Percentiles rank a stretch among this genome's conserved stretches.
Conservation (phyloP, 2,329 filamentous ascomycete species). For the Fusarium sp. region DNA sequence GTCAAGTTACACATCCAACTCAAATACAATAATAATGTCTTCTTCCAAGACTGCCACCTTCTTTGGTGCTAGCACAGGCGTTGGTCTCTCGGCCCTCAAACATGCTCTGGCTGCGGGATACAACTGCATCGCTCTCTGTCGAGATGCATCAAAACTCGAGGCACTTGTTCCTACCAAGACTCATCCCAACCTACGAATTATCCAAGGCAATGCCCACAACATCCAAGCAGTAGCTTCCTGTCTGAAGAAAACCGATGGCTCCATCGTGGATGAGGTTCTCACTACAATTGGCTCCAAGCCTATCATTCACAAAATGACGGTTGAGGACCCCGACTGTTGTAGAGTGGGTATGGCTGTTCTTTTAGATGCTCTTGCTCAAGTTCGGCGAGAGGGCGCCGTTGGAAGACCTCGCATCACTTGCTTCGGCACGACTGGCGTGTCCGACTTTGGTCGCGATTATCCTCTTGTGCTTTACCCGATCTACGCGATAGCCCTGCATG, state of each 20-base stretch:
- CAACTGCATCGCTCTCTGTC: constrained; percentile 63
- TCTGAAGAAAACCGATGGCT: constrained; percentile 50
- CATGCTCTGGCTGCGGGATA: constrained; percentile 61
- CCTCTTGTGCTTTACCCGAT: constrained; percentile 59
- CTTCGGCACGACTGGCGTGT: constrained; percentile 59
- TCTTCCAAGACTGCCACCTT: constrained; percentile 61
- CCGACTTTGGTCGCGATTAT: constrained; percentile 55
- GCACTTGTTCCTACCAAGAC: constrained; percentile 50
- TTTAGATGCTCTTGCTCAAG: constrained; percentile 54
- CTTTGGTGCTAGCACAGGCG: constrained; percentile 66
- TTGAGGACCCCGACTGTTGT: constrained; percentile 65
- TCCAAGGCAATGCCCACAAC: constrained; percentile 64
- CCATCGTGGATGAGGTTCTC: constrained; percentile 61
- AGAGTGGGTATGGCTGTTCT: constrained; percentile 59
- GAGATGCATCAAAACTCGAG: constrained; percentile 63
- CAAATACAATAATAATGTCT: neutral
- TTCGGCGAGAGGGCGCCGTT: constrained; percentile 46
- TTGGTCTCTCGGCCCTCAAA: constrained; percentile 62
- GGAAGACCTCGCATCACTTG: constrained; percentile 54
- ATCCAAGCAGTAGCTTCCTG: constrained; percentile 53
- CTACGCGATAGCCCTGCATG: constrained; percentile 57
- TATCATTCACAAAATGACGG: constrained; percentile 51
- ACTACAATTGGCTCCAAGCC: constrained; percentile 61
- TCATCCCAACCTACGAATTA: constrained; percentile 57
- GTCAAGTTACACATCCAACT: neutral